Base-by-base conservation (phyloP, 2,329 filamentous ascomycete genomes). In the Pezicula radicicola region DNA sequence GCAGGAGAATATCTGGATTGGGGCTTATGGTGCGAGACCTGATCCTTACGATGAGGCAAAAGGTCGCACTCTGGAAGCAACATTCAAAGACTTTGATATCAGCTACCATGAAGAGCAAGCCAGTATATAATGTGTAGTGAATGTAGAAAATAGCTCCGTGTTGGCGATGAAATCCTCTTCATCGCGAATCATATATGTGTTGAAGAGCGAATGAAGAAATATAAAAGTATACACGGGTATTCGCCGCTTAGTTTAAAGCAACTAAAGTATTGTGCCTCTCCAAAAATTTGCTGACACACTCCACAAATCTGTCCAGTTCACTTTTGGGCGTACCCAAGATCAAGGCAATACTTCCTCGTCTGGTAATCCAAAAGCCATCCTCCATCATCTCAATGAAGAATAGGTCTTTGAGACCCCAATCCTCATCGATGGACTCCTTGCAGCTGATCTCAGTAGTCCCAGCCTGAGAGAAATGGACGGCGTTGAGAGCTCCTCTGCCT, bases 311-410 rank as follows among this genome's bases (percentile, higher is more conserved):
- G 36, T 54, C 48, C 27, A 54, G 28, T 25, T 54, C 48, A 30
- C 49, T 51, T 19, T 54, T 19, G 6, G 52, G 52, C 5, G 52
- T 54, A 16, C 43, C 49, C 28, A 51, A 30, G 27, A 51, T 51
- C 21, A 54, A n/a, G 15, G 52, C 52, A 41, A 54, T 54, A 39
- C 44, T 48, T n/a, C 52, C 52, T 3, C 52, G 27, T 27, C 45
- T 27, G 13, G 49, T 46, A 25, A 54, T 51, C 49, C 49, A 54
- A 21, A 54, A 48, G 10, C 52, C 47, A 36, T 52, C 40, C 19
- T 55, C 49, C 42, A 55, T 52, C 45, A 55, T 52, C 18, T 55
- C 46, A 9, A 49, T 42, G n/a, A 36, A 55, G 41, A 55, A 55
- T 10, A 55, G 36, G 43, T 52, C 50, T 37, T 47, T 55, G 16